These are phyloP conservation scores for Paxillus rubicundulus DNA, from an alignment of 768 basidiomycete genomes.

Conservation along the genomic window DNA sequence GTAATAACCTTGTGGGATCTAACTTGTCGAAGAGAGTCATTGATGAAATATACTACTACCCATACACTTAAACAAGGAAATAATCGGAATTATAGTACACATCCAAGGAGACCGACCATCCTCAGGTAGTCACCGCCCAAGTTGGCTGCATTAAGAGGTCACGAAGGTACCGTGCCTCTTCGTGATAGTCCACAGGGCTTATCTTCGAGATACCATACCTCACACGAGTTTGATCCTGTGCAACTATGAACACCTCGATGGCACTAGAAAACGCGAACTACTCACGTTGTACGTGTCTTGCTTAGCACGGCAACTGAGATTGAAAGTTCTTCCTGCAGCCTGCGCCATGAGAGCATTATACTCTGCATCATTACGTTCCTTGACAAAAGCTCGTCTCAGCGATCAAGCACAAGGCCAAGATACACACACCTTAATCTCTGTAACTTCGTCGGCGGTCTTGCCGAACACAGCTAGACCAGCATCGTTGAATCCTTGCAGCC, in stretches of 20 bases:
- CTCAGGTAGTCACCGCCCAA: constrained; percentile 43
- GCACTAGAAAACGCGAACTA: constrained; percentile 2
- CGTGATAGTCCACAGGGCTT: constrained; percentile 60
- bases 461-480: constrained; percentile 75
- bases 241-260: not conserved
- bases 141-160: constrained; percentile 52
- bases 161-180: constrained; percentile 58
- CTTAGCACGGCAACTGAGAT: constrained; percentile 84
- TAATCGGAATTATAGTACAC: not conserved
- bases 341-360: constrained; percentile 60
- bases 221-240: constrained; percentile 75
- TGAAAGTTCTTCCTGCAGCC: constrained; percentile 68
- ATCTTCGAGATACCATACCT: constrained; percentile 81
- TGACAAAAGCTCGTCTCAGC: not conserved
- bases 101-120: not conserved
- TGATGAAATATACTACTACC: not conserved
- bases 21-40: too few relatives aligned
- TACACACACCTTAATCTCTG: constrained; percentile 59
- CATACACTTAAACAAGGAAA: not conserved
- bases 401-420: not conserved
- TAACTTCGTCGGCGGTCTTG: constrained; percentile 74
- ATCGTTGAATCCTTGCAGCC: constrained; percentile 97
- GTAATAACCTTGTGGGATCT: too few relatives aligned
- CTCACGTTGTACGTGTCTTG: constrained; percentile 83
- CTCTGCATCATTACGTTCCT: constrained; percentile 60